phyloP scores from a whole-genome alignment of 2,329 filamentous ascomycete genomes.

The Aureobasidium uvarum region DNA sequence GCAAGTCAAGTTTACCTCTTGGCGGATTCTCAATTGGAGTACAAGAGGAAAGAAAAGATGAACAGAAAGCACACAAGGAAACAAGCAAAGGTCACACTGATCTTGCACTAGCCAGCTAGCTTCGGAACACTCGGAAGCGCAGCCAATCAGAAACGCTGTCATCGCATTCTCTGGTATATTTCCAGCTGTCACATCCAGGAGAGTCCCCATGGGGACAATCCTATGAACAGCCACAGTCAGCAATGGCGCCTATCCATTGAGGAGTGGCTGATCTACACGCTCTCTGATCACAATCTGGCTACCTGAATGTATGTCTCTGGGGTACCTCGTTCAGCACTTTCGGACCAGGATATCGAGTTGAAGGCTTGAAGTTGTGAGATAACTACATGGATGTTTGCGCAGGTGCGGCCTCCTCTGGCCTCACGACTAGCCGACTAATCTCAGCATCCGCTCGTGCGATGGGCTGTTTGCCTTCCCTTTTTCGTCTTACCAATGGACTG shows the following conservation, averaged over 20 bases:
- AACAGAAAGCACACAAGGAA: constrained; percentile 18
- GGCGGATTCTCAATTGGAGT: too few relatives aligned
- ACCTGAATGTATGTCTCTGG: background rate
- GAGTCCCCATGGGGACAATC: constrained; percentile 2
- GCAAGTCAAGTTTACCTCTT: background rate
- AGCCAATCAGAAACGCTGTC: constrained; percentile 1
- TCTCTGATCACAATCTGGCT: background rate
- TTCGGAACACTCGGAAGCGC: background rate
- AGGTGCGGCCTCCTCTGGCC: background rate
- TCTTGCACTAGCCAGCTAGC: background rate
- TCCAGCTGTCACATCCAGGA: background rate
- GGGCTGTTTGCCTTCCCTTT: background rate
- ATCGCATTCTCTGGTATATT: background rate
- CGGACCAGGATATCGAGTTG: background rate
- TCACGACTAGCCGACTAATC: background rate
- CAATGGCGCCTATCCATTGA: background rate
- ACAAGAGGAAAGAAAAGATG: background rate
- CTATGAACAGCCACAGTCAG: constrained; percentile 30
- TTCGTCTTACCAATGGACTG: background rate
- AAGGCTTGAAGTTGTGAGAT: background rate
- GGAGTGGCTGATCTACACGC: background rate
- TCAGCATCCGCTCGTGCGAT: background rate
- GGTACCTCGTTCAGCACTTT: background rate
- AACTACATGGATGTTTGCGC: background rate
- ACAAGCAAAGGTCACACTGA: constrained; percentile 17